Conservation (phyloP, 768 basidiomycete species). For the Hericium erinaceus region DNA sequence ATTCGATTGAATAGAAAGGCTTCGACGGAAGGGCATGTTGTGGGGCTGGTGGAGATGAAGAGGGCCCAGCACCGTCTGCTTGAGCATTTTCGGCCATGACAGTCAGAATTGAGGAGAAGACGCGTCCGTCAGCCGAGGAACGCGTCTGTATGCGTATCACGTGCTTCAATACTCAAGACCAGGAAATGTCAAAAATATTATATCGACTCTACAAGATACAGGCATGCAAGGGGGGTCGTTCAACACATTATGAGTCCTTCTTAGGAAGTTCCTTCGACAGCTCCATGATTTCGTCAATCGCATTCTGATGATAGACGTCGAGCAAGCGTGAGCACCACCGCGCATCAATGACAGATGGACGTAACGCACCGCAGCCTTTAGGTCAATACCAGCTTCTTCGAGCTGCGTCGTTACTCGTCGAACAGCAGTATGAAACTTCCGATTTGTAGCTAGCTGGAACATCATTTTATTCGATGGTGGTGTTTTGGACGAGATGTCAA, state of each 20-base stretch:
- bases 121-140: no score
- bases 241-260: background rate
- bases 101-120: no score
- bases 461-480: constrained; percentile 43
- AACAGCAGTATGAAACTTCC: constrained; percentile 43
- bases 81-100: no score
- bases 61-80: no score
- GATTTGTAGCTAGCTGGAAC: constrained; percentile 42
- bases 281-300: constrained; percentile 34
- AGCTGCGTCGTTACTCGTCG: constrained; percentile 39
- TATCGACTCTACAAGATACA: background rate
- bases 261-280: constrained; percentile 15
- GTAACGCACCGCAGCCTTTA: constrained; percentile 41
- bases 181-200: background rate
- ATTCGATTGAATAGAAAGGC: constrained; percentile 77
- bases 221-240: background rate
- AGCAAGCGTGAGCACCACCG: background rate
- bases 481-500: constrained; percentile 35
- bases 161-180: background rate
- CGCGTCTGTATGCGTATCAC: no score
- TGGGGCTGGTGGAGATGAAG: constrained; percentile 20
- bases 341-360: background rate
- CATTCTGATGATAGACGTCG: constrained; percentile 28
- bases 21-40: constrained; percentile 41
- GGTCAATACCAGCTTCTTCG: constrained; percentile 51